Percentiles rank a stretch among this genome's conserved stretches.
phyloP scores from a whole-genome alignment of 2,329 filamentous ascomycete genomes.

The Sporothrix schenckii region DNA sequence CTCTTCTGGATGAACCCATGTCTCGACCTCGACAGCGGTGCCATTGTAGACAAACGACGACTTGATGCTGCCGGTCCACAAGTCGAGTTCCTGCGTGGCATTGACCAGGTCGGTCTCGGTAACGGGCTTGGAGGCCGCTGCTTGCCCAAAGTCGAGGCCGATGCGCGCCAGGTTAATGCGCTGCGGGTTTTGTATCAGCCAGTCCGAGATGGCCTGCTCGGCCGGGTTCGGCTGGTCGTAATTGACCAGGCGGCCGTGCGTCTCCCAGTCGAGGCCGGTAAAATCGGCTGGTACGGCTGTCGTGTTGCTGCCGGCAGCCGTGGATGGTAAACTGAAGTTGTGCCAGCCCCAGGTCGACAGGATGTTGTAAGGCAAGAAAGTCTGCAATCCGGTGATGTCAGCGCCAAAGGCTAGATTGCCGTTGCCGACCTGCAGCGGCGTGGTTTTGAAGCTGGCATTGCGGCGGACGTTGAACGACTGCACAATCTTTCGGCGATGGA shows the following conservation, averaged over 20 bases:
- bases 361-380: conserved; percentile 52
- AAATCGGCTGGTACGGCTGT: conserved; percentile 46
- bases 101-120: conserved; percentile 47
- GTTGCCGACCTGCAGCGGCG: conserved; percentile 56
- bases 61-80: conserved; percentile 52
- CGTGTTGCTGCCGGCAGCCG: conserved; percentile 42
- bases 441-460: conserved; percentile 52
- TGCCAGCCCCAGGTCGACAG: conserved; percentile 56
- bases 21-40: conserved; percentile 47
- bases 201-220: conserved; percentile 48
- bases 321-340: conserved; percentile 50
- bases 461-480: conserved; percentile 52
- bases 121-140: conserved; percentile 39
- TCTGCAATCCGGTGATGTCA: conserved; percentile 53
- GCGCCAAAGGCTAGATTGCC: conserved; percentile 55
- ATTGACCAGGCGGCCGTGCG: conserved; percentile 48
- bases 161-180: conserved; percentile 54
- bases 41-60: conserved; percentile 51
- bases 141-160: conserved; percentile 50
- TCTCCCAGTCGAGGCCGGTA: conserved; percentile 50
- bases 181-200: conserved; percentile 55
- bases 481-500: conserved; percentile 44
- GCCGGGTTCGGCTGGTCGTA: conserved; percentile 50
- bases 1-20: conserved; percentile 50
- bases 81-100: conserved; percentile 50